Evolutionary conservation across 805 yeast genomes (phyloP), one percentile per base, ranked within the genome.

Genomic region (Myxozyma melibiosi): DNA sequence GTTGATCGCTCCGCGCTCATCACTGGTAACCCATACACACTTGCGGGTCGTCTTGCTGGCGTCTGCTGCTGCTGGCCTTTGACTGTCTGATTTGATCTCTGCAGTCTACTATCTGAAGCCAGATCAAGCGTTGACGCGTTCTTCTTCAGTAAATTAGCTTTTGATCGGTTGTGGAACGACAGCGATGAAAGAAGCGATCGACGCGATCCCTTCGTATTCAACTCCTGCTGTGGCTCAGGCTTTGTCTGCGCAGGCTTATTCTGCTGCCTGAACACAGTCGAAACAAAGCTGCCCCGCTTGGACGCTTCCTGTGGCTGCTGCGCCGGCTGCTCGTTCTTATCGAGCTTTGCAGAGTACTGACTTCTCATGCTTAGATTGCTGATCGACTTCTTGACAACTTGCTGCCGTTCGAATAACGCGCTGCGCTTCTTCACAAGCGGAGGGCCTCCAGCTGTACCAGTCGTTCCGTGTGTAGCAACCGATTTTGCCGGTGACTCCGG

Each of bases 331-430:
- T 38, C 42, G 37, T 37, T 31, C 37, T 14, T 18, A 45, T 51
- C 34, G n/a, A 31, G 30, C 38, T 54, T 53, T 6, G 31, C 51
- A 13, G 62, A 49, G 30, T 47, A 56, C 30, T 43, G 51, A 38
- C 59, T 57, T 6, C 64, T 55, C 38, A 60, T 33, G 20, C 63
- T 60, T 16, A 60, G 51, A 47, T 51, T 57, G 42, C 64, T 60
- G 4, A 60, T 35, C 8, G 64, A 60, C 47, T 53, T 52, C 40
- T 44, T 46, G 11, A 60, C 62, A 4, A 49, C 59, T 31, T 53
- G 43, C 43, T 60, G 63, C 7, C 64, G 55, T 30, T 60, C 64
- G 41, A 60, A 54, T 28, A 60, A 38, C 4, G 58, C 64, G 35
- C 63, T 53, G 38, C 59, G 55, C 30, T 60, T 58, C 51, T 60